Percentiles rank a stretch among this genome's conserved stretches.
Conservation (phyloP, 2,329 filamentous ascomycete species). For the Leptosphaerulina australis region DNA sequence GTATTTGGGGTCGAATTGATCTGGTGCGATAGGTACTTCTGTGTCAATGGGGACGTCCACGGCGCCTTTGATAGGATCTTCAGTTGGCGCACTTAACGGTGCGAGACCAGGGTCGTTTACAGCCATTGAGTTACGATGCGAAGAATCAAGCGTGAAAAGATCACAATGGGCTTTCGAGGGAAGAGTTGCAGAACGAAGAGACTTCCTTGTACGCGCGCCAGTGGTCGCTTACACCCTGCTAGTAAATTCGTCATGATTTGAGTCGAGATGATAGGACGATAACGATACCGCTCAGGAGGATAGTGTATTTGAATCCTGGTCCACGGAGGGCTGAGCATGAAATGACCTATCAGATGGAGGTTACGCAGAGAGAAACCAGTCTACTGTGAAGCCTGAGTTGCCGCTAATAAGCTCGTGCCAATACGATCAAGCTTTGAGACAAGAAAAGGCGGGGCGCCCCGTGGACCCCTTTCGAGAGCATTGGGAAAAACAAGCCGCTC, state of each 20-base stretch:
- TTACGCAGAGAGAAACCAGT: not conserved
- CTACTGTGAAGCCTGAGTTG: not conserved
- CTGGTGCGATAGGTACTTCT: slow-evolving; percentile 57
- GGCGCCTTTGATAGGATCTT: slow-evolving; percentile 30
- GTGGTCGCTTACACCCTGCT: slow-evolving; percentile 11
- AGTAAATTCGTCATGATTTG: slow-evolving; percentile 4
- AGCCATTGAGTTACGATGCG: slow-evolving; percentile 17
- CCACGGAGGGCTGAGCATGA: not conserved
- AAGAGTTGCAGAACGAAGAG: slow-evolving; percentile 1
- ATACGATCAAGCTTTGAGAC: slow-evolving; percentile 10
- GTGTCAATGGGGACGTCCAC: slow-evolving; percentile 29
- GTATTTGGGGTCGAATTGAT: slow-evolving; percentile 61
- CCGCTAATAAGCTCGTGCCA: slow-evolving; percentile 17
- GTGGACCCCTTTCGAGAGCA: too few species aligned
- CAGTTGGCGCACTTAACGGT: slow-evolving; percentile 27
- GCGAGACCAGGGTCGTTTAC: slow-evolving; percentile 34
- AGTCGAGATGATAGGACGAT: not conserved
- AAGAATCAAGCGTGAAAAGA: not conserved
- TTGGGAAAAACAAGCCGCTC: too few species aligned
- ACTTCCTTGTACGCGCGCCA: slow-evolving; percentile 14
- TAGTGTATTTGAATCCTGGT: slow-evolving; percentile 1
- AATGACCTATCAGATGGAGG: slow-evolving; percentile 9
- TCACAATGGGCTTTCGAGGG: not conserved
- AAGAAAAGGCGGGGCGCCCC: slow-evolving; percentile 1
- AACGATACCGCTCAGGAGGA: slow-evolving; percentile 1